Evolutionary conservation across 2,329 filamentous ascomycete genomes (phyloP).

Genomic region (Fusarium pseudonygamai): DNA sequence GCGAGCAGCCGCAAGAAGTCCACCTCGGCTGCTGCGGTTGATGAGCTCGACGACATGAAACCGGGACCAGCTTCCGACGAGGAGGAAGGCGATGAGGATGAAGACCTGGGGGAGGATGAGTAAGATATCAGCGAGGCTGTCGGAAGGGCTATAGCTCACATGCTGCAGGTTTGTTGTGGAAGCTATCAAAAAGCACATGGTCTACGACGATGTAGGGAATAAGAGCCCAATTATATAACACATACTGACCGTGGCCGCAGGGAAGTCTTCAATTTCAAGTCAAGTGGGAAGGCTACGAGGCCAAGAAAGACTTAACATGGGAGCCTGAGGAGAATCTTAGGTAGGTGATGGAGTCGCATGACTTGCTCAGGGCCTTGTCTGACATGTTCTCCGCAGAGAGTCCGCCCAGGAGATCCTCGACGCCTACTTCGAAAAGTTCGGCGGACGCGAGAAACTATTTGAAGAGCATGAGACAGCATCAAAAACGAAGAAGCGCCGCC

Average conservation of each 20-base stretch:
- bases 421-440: slow-evolving; percentile 70
- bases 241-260: slow-evolving; percentile 42
- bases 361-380: background rate
- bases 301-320: slow-evolving; percentile 78
- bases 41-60: slow-evolving; percentile 40
- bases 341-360: slow-evolving; percentile 31
- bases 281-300: slow-evolving; percentile 83
- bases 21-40: slow-evolving; percentile 24
- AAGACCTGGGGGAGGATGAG: slow-evolving; percentile 56
- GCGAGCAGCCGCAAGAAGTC: slow-evolving; percentile 42
- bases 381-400: slow-evolving; percentile 52
- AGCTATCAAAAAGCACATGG: slow-evolving; percentile 73
- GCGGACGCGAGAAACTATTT: slow-evolving; percentile 68
- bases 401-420: slow-evolving; percentile 68
- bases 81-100: slow-evolving; percentile 49
- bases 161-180: slow-evolving; percentile 75
- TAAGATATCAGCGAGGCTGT: slow-evolving; percentile 45
- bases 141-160: slow-evolving; percentile 30
- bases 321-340: slow-evolving; percentile 75
- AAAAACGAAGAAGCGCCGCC: slow-evolving; percentile 67
- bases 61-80: slow-evolving; percentile 44
- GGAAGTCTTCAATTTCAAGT: slow-evolving; percentile 71
- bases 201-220: slow-evolving; percentile 62
- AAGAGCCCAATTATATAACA: background rate
- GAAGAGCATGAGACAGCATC: slow-evolving; percentile 60